phyloP scores from a whole-genome alignment of 1,139 yeast species.

The Yamadazyma pseudoaaseri region DNA sequence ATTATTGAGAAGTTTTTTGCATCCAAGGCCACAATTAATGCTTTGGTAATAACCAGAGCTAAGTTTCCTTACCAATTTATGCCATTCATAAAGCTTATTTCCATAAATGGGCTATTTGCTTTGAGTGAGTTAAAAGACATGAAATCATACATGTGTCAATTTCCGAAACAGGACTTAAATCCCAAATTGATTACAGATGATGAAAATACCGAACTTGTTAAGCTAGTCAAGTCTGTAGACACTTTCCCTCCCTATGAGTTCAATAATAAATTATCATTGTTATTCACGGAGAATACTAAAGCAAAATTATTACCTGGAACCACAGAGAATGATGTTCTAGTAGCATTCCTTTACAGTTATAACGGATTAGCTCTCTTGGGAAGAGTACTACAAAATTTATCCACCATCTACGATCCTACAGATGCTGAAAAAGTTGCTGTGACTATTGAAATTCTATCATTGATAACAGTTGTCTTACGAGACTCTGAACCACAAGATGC shows the following conservation, averaged over 20 bases:
- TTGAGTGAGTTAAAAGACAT: constrained; percentile 58
- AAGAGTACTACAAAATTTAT: constrained; percentile 65
- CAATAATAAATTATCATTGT: constrained; percentile 42
- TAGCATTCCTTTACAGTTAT: constrained; percentile 69
- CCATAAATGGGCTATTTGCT: constrained; percentile 67
- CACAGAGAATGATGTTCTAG: constrained; percentile 46
- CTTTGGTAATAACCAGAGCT: constrained; percentile 62
- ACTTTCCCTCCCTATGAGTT: constrained; percentile 52
- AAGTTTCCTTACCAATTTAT: constrained; percentile 71
- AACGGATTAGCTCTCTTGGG: constrained; percentile 91
- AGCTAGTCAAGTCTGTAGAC: constrained; percentile 38
- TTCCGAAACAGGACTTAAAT: constrained; percentile 36
- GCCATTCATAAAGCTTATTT: constrained; percentile 61
- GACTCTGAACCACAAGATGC: constrained; percentile 37
- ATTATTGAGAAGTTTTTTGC: constrained; percentile 60
- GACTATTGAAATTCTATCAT: constrained; percentile 48
- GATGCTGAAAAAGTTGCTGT: constrained; percentile 36
- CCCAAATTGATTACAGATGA: constrained; percentile 47
- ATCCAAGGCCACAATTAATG: constrained; percentile 51
- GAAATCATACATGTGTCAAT: constrained; percentile 55
- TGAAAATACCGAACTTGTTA: constrained; percentile 51
- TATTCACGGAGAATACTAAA: constrained; percentile 54
- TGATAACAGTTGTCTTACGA: constrained; percentile 49
- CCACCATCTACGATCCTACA: constrained; percentile 35
- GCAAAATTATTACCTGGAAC: constrained; percentile 65